A percentile compares a stretch with the other conserved stretches of the same genome.
These are phyloP conservation scores for Chimonanthus praecox DNA, from an alignment of 164 flowering plant genomes.

Conservation along the genomic window DNA sequence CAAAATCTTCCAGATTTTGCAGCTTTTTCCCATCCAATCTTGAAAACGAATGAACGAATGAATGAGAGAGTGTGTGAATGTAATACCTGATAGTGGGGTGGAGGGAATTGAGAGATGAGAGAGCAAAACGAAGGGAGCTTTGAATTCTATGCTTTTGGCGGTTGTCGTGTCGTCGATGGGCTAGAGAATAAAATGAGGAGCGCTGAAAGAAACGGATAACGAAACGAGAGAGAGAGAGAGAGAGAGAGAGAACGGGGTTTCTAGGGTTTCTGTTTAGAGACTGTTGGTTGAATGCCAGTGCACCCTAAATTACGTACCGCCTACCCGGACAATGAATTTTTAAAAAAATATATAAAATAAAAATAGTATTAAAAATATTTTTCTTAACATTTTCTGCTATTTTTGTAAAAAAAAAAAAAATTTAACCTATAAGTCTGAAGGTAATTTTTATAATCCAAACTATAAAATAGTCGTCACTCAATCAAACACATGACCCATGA, in stretches of 20 bases:
- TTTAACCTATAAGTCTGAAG: too few relatives aligned
- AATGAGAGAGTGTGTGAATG: background rate
- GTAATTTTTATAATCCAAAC: too few relatives aligned
- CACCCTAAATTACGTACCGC: background rate
- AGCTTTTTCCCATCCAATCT: background rate
- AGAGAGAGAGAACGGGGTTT: background rate
- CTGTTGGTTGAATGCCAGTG: background rate
- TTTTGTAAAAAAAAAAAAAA: too few relatives aligned
- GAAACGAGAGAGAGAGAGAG: background rate
- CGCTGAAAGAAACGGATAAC: background rate
- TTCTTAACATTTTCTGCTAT: too few relatives aligned
- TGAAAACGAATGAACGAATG: background rate
- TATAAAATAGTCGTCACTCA: too few relatives aligned
- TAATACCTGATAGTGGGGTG: background rate
- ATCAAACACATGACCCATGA: too few relatives aligned
- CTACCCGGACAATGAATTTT: background rate
- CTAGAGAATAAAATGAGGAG: background rate
- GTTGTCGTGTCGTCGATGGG: background rate
- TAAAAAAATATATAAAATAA: too few relatives aligned
- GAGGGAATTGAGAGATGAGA: background rate
- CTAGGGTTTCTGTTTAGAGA: constrained; percentile 4
- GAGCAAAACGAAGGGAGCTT: background rate
- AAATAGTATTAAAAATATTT: too few relatives aligned
- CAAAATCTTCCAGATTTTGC: background rate
- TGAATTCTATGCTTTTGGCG: constrained; percentile 10